Evolutionary conservation across 2,329 filamentous ascomycete genomes (phyloP).

Genomic region (Sarocladium strictum): DNA sequence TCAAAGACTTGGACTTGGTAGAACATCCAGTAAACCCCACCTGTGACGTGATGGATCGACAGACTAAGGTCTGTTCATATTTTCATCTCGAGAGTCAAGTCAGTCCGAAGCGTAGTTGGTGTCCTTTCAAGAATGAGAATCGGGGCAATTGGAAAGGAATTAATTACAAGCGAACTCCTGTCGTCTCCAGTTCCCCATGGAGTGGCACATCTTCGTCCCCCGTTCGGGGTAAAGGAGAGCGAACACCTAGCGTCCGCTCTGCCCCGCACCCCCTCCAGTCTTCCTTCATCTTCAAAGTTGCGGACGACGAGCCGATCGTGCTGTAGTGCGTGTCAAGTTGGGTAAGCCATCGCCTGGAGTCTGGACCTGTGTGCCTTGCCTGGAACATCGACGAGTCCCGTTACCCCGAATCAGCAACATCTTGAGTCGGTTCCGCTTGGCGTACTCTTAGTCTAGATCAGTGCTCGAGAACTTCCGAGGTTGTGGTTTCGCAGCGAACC

Average conservation of each 20-base stretch:
- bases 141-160: too few relatives aligned
- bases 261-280: background rate
- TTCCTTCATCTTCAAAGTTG: background rate
- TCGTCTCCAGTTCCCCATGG: background rate
- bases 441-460: too few relatives aligned
- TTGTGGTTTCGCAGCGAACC: background rate
- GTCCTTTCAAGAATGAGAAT: too few relatives aligned
- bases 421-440: background rate
- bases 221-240: constrained; percentile 6
- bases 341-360: background rate
- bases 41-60: background rate
- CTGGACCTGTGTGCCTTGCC: background rate
- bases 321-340: background rate
- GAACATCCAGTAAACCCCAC: background rate
- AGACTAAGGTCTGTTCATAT: too few relatives aligned
- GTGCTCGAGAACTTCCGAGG: constrained; percentile 5
- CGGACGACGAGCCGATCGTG: constrained; percentile 6
- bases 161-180: too few relatives aligned
- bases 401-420: background rate
- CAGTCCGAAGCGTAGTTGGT: too few relatives aligned
- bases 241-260: constrained; percentile 7
- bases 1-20: background rate
- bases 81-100: too few relatives aligned
- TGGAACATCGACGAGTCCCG: background rate
- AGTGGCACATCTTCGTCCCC: background rate